Evolutionary conservation across 306 rosid genomes (phyloP), one percentile per base, ranked within the genome.

Genomic region (Morella rubra): DNA sequence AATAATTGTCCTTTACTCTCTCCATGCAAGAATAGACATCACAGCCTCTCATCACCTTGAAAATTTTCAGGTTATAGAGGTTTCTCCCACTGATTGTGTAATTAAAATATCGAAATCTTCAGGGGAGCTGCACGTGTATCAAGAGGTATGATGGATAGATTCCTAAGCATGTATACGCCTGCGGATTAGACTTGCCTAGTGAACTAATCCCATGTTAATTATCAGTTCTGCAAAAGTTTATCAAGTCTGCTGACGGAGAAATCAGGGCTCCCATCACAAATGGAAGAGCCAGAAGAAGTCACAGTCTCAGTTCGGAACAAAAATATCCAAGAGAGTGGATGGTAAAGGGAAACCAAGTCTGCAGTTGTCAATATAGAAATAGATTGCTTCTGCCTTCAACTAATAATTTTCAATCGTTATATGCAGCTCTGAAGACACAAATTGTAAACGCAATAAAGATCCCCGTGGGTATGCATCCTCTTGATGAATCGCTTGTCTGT

Each of bases 31-130:
- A 44, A 5, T 44, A 55, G 40, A 62, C 55, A 47, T 72, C 61
- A 74, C 44, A 61, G 45, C 59, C 72, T 76, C 71, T 73, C 62
- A 9, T n/a, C 62, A 67, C 16, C 72, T 46, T 61, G 73, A 66
- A 40, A 86, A 82, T 44, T 84, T 51, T 54, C 88, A 92, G 97
- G 96, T 90, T 78, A 90, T 82, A 59, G 93, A 90, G 81, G 93
- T 92, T 76, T 85, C 97, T 76, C 97, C 97, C 10, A 80, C 85
- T 22, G 81, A 87, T 76, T 92, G 96, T 86, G 96, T 92, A 18
- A 73, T 92, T 72, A 86, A 90, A 70, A 76, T 92, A 87, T 86
- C 96, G 61, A 89, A 84, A 83, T 92, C 96, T 76, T 73, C 77
- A 8, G 97, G 96, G 74, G 92, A 89, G 76, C 79, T 89, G 62